phyloP scores from a whole-genome alignment of 2,329 filamentous ascomycete genomes.

The Ophiostoma piceae region DNA sequence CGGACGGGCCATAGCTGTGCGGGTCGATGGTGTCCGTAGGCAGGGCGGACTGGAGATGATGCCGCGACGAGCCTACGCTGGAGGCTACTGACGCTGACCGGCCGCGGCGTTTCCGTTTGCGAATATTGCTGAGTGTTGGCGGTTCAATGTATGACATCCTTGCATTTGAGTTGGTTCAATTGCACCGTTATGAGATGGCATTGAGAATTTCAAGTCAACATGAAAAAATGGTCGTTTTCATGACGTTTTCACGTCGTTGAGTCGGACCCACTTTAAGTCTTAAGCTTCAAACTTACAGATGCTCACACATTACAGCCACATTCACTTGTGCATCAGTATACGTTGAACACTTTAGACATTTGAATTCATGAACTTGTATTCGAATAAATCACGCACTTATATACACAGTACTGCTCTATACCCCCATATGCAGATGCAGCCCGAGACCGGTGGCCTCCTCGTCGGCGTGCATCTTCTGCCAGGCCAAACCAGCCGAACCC shows the following conservation, averaged over 20 bases:
- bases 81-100: conserved; percentile 21
- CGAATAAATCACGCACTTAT: conserved; percentile 19
- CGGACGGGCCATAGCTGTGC: conserved; percentile 48
- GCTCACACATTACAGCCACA: neutral
- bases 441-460: neutral
- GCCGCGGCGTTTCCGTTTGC: conserved; percentile 36
- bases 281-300: neutral
- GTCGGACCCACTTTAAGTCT: neutral
- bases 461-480: neutral
- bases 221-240: neutral
- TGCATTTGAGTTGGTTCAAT: neutral
- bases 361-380: neutral
- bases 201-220: neutral
- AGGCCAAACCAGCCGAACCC: neutral
- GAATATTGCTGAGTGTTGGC: conserved; percentile 27
- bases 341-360: neutral
- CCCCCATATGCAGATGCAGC: neutral
- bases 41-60: conserved; percentile 24
- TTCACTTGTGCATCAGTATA: neutral
- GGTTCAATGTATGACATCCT: conserved; percentile 26
- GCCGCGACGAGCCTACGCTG: conserved; percentile 22
- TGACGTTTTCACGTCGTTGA: neutral
- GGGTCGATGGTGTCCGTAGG: conserved; percentile 46
- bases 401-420: conserved; percentile 22
- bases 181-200: neutral